Conservation (phyloP, 2,329 filamentous ascomycete species). For the Knufia fluminis region DNA sequence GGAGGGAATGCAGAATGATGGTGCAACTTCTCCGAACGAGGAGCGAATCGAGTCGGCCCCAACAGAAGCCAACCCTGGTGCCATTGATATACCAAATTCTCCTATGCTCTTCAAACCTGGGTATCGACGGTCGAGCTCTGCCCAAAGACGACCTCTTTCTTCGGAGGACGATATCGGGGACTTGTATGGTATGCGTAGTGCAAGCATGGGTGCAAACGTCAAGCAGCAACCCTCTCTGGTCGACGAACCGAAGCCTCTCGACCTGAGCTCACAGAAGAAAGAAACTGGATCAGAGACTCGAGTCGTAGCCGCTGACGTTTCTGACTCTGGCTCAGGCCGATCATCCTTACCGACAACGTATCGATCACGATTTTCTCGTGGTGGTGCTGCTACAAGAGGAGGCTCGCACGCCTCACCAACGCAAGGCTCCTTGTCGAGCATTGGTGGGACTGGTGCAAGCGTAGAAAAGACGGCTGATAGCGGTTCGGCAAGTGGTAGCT, state of each 20-base stretch:
- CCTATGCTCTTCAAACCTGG: slow-evolving; percentile 33
- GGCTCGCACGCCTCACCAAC: slow-evolving; percentile 11
- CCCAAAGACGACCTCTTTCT: slow-evolving; percentile 28
- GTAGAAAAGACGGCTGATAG: slow-evolving; percentile 16
- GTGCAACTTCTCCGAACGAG: slow-evolving; percentile 19
- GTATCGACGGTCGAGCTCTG: slow-evolving; percentile 39
- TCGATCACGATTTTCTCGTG: slow-evolving; percentile 11
- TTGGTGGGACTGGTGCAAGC: slow-evolving; percentile 17
- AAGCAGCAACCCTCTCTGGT: slow-evolving; percentile 1
- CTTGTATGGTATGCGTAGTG: slow-evolving; percentile 38
- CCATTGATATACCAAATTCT: slow-evolving; percentile 42
- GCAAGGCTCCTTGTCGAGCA: slow-evolving; percentile 19
- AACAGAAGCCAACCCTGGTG: slow-evolving; percentile 26
- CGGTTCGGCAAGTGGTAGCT: slow-evolving; percentile 16
- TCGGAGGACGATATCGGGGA: slow-evolving; percentile 35
- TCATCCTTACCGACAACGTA: slow-evolving; percentile 16
- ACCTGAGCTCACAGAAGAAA: slow-evolving; percentile 8
- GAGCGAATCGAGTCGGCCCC: slow-evolving; percentile 25
- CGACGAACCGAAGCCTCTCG: neutral
- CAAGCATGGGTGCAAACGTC: slow-evolving; percentile 33
- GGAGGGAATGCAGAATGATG: slow-evolving; percentile 21
- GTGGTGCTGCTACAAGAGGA: slow-evolving; percentile 10
- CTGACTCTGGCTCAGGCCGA: slow-evolving; percentile 17
- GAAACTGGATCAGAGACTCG: slow-evolving; percentile 14
- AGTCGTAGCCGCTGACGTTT: slow-evolving; percentile 15